These are phyloP conservation scores for Ganoderma lingzhi DNA, from an alignment of 1,284 basidiomycete genomes.

Conservation along the genomic window DNA sequence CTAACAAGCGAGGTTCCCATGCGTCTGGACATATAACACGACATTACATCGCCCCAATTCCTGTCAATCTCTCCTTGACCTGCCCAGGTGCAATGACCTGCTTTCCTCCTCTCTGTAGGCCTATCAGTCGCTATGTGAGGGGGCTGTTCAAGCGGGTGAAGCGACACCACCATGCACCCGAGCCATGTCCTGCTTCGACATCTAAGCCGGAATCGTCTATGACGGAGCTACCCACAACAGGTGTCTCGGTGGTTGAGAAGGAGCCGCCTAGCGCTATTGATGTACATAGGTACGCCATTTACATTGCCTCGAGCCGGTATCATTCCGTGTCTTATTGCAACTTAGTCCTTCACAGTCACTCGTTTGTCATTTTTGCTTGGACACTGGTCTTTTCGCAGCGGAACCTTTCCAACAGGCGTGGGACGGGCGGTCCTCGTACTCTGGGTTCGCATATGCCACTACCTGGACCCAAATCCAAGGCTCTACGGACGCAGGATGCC, in stretches of 20 bases:
- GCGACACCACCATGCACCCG: neutral
- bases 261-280: neutral
- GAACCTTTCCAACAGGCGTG: slow-evolving; percentile 22
- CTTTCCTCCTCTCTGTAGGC: slow-evolving; percentile 17
- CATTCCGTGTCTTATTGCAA: neutral
- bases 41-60: neutral
- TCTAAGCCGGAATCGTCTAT: slow-evolving; percentile 11
- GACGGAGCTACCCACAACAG: slow-evolving; percentile 8
- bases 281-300: slow-evolving; percentile 15
- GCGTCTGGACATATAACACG: slow-evolving; percentile 18
- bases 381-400: slow-evolving; percentile 20
- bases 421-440: slow-evolving; percentile 15
- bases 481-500: slow-evolving; percentile 13
- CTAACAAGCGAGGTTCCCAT: slow-evolving; percentile 23
- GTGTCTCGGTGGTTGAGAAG: neutral
- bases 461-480: slow-evolving; percentile 18
- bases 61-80: slow-evolving; percentile 1
- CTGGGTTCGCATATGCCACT: slow-evolving; percentile 18
- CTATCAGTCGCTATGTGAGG: slow-evolving; percentile 11
- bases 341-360: slow-evolving; percentile 14
- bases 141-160: slow-evolving; percentile 10
- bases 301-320: neutral
- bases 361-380: slow-evolving; percentile 25
- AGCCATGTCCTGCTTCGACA: neutral
- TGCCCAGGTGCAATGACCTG: slow-evolving; percentile 17